Conservation (phyloP, 1,284 basidiomycete genomes). For the Cerrena zonata region DNA sequence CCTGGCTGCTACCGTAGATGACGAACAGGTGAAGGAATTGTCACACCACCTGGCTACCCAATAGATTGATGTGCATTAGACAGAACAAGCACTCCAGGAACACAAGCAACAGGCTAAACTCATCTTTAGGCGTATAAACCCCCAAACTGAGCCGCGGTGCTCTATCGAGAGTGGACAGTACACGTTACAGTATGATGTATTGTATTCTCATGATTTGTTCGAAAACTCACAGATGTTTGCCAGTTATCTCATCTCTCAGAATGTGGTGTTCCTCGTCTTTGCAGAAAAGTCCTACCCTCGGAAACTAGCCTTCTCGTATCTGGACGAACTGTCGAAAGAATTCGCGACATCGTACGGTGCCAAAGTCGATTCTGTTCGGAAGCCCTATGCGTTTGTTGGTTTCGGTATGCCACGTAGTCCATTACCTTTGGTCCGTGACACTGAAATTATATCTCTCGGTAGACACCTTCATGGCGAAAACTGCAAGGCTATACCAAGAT, state of each 20-base stretch:
- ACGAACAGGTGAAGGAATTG: constrained; percentile 71
- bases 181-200: constrained; percentile 89
- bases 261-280: constrained; percentile 93
- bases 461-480: constrained; percentile 99
- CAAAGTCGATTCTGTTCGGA: constrained; percentile 78
- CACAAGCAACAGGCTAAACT: constrained; percentile 98
- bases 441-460: no score
- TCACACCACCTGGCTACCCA: not conserved
- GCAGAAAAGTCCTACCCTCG: constrained; percentile 95
- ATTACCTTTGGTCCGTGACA: not conserved
- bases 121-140: constrained; percentile 88
- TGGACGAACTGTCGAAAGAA: constrained; percentile 95
- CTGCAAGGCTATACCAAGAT: constrained; percentile 90
- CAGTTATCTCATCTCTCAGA: constrained; percentile 91
- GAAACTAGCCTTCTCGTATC: constrained; percentile 95
- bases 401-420: constrained; percentile 70
- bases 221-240: no score
- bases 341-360: constrained; percentile 87
- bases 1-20: constrained; percentile 89
- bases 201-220: no score
- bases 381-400: constrained; percentile 93
- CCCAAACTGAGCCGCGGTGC: constrained; percentile 90
- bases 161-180: constrained; percentile 95
- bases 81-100: constrained; percentile 87
- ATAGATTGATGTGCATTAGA: constrained; percentile 41